Evolutionary conservation across 306 rosid genomes (phyloP).

Genomic region (Acacia confusa): DNA sequence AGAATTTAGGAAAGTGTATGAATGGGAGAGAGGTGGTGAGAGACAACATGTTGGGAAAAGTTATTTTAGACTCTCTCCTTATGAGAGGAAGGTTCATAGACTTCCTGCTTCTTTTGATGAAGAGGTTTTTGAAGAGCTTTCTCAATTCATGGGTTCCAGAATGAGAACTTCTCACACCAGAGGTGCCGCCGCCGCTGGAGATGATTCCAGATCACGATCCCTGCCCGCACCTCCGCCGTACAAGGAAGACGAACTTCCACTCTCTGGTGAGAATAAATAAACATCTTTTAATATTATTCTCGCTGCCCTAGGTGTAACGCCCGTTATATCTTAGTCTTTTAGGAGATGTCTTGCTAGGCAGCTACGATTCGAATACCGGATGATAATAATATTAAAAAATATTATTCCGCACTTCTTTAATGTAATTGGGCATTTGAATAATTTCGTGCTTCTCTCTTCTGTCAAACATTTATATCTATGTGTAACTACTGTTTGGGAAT

Average conservation of each 20-base stretch:
- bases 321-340: no score
- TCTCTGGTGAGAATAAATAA: conserved; percentile 43
- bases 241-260: conserved; percentile 62
- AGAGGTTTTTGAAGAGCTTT: conserved; percentile 90
- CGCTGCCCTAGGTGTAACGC: neutral
- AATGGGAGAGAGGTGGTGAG: conserved; percentile 94
- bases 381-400: no score
- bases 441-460: neutral
- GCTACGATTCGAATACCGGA: no score
- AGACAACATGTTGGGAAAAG: conserved; percentile 87
- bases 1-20: conserved; percentile 90
- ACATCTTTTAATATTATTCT: neutral
- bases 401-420: no score
- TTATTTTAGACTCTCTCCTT: conserved; percentile 91
- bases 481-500: conserved; percentile 19
- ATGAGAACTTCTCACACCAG: conserved; percentile 65
- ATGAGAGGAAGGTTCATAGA: conserved; percentile 88
- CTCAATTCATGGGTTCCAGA: conserved; percentile 87
- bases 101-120: conserved; percentile 97
- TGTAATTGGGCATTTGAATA: neutral
- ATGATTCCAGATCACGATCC: conserved; percentile 40
- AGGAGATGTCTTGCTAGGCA: no score
- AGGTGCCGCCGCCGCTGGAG: conserved; percentile 34
- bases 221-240: conserved; percentile 63
- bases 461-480: conserved; percentile 20